Base-by-base conservation (phyloP, 495 filamentous ascomycete species). In the Penicillium verhagenii region DNA sequence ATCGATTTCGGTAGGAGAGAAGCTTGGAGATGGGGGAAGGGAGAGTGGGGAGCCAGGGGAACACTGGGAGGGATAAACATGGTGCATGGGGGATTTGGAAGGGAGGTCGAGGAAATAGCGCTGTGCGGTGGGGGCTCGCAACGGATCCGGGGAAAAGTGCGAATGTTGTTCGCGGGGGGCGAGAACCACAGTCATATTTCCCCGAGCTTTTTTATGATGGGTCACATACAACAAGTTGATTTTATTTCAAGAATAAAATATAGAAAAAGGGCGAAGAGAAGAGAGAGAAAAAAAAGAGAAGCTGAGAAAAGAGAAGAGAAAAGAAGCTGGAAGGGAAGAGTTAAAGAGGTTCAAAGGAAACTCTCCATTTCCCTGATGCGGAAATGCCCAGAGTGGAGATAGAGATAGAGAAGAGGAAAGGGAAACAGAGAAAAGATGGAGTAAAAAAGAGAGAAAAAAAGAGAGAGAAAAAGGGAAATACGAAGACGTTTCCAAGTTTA, bases 111-210 rank as follows among this genome's bases (percentile, higher is more conserved):
- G 46, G 44, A 73, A 75, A 53, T 80, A 76, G 38, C 70, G 70
- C 50, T 80, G 78, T 2, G 71, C 61, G 9, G 73, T 73, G 29
- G 79, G 73, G 18, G 67, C 72, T 19, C 68, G 75, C 25, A 73
- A 43, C 26, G 69, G 63, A 61, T 73, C 67, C 35, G 65, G 54
- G 49, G 75, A 67, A 54, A 77, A 75, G 5, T 16, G 71, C 52
- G 70, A 67, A 53, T 57, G 63, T 56, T 67, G 65, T 57, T 79
- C 71, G 54, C 52, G 54, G 44, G 71, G 57, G 20, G 66, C 40
- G 25, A 79, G 63, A 52, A 81, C 60, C 52, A 78, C 70, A 46
- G 76, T 75, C 79, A 82, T 82, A n/a, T 33, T 52, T 57, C 29
- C 9, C 24, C 21, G n/a, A 56, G n/a, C n/a, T n/a, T n/a, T n/a